A percentile compares a stretch with the other conserved stretches of the same genome.
These are phyloP conservation scores for Barnettozyma vustinii DNA, from an alignment of 805 yeast species.

Conservation along the genomic window DNA sequence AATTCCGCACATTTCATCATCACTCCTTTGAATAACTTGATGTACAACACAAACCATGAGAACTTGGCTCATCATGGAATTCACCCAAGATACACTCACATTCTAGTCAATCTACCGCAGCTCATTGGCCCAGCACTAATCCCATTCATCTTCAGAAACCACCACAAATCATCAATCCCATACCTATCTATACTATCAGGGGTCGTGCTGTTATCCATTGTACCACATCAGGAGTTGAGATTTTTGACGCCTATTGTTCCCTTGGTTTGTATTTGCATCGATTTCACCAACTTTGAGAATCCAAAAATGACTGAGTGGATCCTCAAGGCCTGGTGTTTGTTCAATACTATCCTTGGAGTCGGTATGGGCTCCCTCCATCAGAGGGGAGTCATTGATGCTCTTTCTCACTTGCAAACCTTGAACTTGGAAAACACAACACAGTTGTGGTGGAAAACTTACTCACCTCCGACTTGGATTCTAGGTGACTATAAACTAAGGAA, in stretches of 20 bases:
- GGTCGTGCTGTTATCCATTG: conserved; percentile 50
- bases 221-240: conserved; percentile 94
- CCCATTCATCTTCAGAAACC: conserved; percentile 33
- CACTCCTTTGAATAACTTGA: conserved; percentile 72
- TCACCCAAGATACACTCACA: conserved; percentile 73
- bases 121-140: conserved; percentile 71
- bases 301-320: conserved; percentile 18
- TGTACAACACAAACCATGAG: conserved; percentile 53
- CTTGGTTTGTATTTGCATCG: conserved; percentile 52
- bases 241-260: conserved; percentile 80
- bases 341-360: conserved; percentile 53
- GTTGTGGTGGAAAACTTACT: conserved; percentile 91
- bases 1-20: conserved; percentile 30
- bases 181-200: conserved; percentile 61
- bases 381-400: conserved; percentile 77
- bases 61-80: conserved; percentile 79
- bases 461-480: conserved; percentile 88
- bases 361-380: conserved; percentile 85
- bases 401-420: conserved; percentile 34
- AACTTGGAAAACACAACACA: conserved; percentile 32
- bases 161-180: conserved; percentile 43
- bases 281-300: conserved; percentile 30
- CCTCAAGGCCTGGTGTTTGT: conserved; percentile 48
- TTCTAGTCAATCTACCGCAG: conserved; percentile 71
- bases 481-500: conserved; percentile 16